Evolutionary conservation across 23 red algal species (phyloP).

Genomic region (Gracilaria gracilis): DNA sequence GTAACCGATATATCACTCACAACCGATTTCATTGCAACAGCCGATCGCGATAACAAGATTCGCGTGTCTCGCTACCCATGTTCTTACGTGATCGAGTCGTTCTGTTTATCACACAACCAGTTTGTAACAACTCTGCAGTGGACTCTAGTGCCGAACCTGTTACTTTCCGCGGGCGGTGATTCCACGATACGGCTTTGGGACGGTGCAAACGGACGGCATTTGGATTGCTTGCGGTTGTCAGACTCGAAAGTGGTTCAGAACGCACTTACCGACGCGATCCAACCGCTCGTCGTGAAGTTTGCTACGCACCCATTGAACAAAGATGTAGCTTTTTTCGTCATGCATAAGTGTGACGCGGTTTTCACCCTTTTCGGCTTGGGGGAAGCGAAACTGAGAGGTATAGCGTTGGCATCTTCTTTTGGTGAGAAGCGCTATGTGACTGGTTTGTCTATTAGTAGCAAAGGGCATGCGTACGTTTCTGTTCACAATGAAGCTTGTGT

Average conservation of each 20-base stretch:
- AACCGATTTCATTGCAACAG: conserved; percentile 2
- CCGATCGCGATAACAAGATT: conserved; percentile 28
- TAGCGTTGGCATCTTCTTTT: neutral
- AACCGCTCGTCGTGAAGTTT: conserved; percentile 4
- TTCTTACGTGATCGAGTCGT: conserved; percentile 33
- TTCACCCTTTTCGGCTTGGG: conserved; percentile 7
- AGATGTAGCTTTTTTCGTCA: neutral
- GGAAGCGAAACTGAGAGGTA: neutral
- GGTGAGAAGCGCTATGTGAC: neutral
- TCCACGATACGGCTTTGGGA: conserved; percentile 22
- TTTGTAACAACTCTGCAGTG: conserved; percentile 22
- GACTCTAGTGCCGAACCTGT: neutral
- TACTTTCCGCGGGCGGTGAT: conserved; percentile 27
- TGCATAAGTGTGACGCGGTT: neutral
- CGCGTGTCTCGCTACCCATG: conserved; percentile 29
- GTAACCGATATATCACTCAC: conserved; percentile 22
- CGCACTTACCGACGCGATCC: neutral
- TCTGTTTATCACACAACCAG: conserved; percentile 16
- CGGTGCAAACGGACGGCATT: neutral
- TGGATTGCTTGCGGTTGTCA: conserved; percentile 2
- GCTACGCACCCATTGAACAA: neutral
- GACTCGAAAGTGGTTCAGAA: neutral
- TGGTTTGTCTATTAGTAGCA: neutral
- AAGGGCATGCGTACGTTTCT: conserved; percentile 1
- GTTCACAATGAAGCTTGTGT: neutral